Evolutionary conservation across 305 asterid species (phyloP).

Genomic region (Fraxinus albicans): DNA sequence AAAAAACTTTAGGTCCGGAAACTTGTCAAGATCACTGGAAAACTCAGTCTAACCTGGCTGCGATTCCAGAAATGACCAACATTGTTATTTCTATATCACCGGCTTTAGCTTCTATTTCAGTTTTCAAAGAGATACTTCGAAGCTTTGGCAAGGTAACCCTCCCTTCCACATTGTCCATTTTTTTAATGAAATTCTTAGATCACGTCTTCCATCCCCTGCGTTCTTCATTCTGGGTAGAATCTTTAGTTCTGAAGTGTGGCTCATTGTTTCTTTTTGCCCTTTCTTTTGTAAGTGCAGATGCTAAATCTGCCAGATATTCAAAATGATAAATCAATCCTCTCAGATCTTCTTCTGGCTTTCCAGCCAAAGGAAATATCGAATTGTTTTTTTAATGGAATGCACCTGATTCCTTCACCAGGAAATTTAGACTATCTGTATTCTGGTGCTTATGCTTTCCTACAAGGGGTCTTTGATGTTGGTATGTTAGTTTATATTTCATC

Average conservation of each 20-base stretch:
- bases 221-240: constrained; percentile 9
- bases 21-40: constrained; percentile 82
- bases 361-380: constrained; percentile 55
- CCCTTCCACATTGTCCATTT: constrained; percentile 2
- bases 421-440: constrained; percentile 59
- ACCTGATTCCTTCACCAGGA: constrained; percentile 56
- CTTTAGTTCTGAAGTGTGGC: constrained; percentile 15
- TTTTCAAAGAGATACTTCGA: constrained; percentile 61
- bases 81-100: constrained; percentile 45
- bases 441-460: constrained; percentile 67
- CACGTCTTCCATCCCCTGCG: neutral
- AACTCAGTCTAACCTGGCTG: constrained; percentile 55
- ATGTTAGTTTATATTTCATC: constrained; percentile 28
- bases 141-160: constrained; percentile 80
- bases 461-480: constrained; percentile 63
- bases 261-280: neutral
- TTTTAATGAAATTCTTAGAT: constrained; percentile 10
- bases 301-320: constrained; percentile 55
- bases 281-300: constrained; percentile 49
- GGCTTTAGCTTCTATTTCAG: constrained; percentile 46
- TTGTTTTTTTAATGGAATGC: constrained; percentile 56
- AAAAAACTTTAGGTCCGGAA: constrained; percentile 49
- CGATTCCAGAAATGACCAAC: constrained; percentile 55
- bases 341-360: constrained; percentile 68
- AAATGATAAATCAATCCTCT: constrained; percentile 50